Conservation (phyloP, 148 eudicot species). For the Rhododendron mucronatum region DNA sequence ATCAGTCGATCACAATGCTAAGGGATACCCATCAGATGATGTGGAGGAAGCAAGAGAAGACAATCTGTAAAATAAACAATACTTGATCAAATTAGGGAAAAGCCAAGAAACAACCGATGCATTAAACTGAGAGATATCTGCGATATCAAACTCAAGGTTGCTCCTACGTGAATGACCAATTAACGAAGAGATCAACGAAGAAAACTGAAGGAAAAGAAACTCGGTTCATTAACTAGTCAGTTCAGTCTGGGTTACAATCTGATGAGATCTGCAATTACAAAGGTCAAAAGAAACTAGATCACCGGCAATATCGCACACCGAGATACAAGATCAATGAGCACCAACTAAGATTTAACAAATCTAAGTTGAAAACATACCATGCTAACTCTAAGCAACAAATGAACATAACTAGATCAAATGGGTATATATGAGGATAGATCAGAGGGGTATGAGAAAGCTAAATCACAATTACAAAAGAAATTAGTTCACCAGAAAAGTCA, state of each 20-base stretch:
- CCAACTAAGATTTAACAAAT: background rate
- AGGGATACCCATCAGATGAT: slow-evolving; percentile 24
- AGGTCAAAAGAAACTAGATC: background rate
- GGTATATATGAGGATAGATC: background rate
- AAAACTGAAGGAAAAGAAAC: background rate
- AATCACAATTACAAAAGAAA: background rate
- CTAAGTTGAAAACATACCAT: background rate
- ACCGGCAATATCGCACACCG: background rate
- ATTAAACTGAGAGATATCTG: background rate
- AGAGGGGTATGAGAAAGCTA: background rate
- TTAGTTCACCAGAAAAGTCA: background rate
- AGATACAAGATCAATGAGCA: background rate
- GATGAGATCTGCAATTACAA: background rate
- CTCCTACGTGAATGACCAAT: background rate
- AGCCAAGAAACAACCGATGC: background rate
- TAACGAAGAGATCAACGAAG: background rate
- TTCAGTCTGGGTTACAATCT: background rate
- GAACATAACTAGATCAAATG: background rate
- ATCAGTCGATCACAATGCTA: slow-evolving; percentile 18
- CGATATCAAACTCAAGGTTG: background rate
- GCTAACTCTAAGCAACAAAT: background rate
- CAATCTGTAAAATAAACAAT: slow-evolving; percentile 14
- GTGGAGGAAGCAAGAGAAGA: slow-evolving; percentile 13
- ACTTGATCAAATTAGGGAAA: background rate
- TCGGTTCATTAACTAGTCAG: background rate